A percentile compares a stretch with the other conserved stretches of the same genome.
phyloP scores from a whole-genome alignment of 2,329 filamentous ascomycete species.

The Lasiodiplodia theobromae region DNA sequence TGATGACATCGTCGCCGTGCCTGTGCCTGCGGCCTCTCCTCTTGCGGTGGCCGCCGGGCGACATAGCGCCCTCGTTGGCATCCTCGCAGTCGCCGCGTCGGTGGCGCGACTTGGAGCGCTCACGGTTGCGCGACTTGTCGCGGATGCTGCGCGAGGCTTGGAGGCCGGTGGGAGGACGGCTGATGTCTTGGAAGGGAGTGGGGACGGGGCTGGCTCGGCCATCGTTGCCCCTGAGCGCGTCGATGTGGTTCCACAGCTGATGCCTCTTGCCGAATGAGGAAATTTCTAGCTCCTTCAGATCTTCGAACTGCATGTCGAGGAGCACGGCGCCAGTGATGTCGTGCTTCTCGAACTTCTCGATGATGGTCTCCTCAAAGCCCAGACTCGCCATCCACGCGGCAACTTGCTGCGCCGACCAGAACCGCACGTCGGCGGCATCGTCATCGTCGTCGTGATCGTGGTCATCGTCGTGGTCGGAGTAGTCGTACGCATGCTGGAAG shows the following conservation, averaged over 20 bases:
- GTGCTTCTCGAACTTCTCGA: conserved; percentile 87
- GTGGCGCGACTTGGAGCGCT: conserved; percentile 44
- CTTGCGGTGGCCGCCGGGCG: conserved; percentile 44
- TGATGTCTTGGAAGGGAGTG: conserved; percentile 58
- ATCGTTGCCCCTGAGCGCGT: conserved; percentile 64
- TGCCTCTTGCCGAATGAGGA: conserved; percentile 82
- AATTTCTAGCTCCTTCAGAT: conserved; percentile 81
- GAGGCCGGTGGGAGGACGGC: conserved; percentile 51
- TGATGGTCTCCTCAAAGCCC: conserved; percentile 77
- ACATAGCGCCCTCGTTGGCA: conserved; percentile 41
- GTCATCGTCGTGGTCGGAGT: conserved; percentile 48
- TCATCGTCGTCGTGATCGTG: conserved; percentile 59
- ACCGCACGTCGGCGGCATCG: conserved; percentile 66
- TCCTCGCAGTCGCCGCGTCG: conserved; percentile 32
- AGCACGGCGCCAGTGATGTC: conserved; percentile 90
- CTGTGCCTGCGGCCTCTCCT: conserved; percentile 50
- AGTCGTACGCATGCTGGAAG: conserved; percentile 17
- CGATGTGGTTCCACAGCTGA: conserved; percentile 81
- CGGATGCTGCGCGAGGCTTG: conserved; percentile 35
- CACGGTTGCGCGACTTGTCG: conserved; percentile 45
- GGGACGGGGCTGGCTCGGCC: conserved; percentile 51
- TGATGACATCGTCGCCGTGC: conserved; percentile 69
- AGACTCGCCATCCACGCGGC: conserved; percentile 86
- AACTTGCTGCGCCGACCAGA: conserved; percentile 78
- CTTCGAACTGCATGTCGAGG: conserved; percentile 90